phyloP scores from a whole-genome alignment of 1,284 basidiomycete genomes.

The Rhodotorula mucilaginosa region DNA sequence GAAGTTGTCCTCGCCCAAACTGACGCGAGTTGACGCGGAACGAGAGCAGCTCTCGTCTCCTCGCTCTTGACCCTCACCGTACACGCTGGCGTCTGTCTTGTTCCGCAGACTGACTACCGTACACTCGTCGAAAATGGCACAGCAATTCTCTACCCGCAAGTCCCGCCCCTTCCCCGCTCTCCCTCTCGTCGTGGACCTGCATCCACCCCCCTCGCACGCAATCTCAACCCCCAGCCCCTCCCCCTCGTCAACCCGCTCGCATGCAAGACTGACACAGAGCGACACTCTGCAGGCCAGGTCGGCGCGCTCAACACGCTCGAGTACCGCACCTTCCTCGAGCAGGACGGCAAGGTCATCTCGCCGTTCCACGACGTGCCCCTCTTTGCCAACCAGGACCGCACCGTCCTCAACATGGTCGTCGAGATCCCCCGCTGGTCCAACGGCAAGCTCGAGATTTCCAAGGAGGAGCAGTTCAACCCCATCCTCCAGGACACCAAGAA shows the following conservation, averaged over 20 bases:
- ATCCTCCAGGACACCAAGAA: slow-evolving; percentile 99
- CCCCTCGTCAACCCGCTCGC: neutral
- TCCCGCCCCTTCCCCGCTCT: neutral
- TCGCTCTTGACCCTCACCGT: too few species aligned
- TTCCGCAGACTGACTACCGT: neutral
- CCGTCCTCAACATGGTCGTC: slow-evolving; percentile 68
- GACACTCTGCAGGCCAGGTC: slow-evolving; percentile 50
- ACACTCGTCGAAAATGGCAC: neutral
- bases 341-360: slow-evolving; percentile 78
- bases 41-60: too few species aligned
- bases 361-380: slow-evolving; percentile 95
- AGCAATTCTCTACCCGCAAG: neutral
- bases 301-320: slow-evolving; percentile 91
- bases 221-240: neutral
- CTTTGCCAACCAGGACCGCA: slow-evolving; percentile 76
- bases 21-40: too few species aligned
- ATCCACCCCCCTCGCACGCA: slow-evolving; percentile 2
- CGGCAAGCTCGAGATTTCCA: slow-evolving; percentile 75
- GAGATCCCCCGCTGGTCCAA: slow-evolving; percentile 99
- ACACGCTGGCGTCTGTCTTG: slow-evolving; percentile 8
- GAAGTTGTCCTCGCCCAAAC: too few species aligned
- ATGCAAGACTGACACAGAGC: neutral
- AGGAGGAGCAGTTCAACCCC: slow-evolving; percentile 96
- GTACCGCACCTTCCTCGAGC: slow-evolving; percentile 91
- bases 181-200: neutral